Conservation (phyloP, 2,329 filamentous ascomycete genomes). For the Fusarium camptoceras region DNA sequence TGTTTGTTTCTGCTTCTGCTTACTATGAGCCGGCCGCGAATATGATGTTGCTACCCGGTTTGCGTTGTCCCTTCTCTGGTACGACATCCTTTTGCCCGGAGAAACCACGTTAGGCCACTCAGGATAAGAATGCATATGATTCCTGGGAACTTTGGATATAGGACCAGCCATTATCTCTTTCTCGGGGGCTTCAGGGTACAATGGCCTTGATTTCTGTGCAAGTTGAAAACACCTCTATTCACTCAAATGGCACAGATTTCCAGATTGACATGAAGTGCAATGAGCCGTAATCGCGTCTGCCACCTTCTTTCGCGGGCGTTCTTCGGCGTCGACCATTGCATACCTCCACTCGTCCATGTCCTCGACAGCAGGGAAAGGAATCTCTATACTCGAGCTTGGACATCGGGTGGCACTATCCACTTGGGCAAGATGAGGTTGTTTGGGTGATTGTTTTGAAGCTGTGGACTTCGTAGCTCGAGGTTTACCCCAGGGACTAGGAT, state of each 20-base stretch:
- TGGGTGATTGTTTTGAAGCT: background rate
- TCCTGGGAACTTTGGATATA: slow-evolving; percentile 24
- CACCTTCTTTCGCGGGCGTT: slow-evolving; percentile 38
- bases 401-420: slow-evolving; percentile 48
- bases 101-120: slow-evolving; percentile 21
- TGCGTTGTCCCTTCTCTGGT: background rate
- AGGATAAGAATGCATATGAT: slow-evolving; percentile 21
- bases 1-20: background rate
- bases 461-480: slow-evolving; percentile 15
- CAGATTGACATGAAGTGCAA: slow-evolving; percentile 50
- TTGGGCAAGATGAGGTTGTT: slow-evolving; percentile 37
- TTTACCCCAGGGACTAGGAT: slow-evolving; percentile 17
- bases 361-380: slow-evolving; percentile 48
- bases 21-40: background rate
- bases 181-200: background rate
- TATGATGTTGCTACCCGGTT: background rate
- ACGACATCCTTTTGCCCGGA: slow-evolving; percentile 5
- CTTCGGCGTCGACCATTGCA: slow-evolving; percentile 50
- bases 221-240: slow-evolving; percentile 37
- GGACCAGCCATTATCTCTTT: slow-evolving; percentile 13
- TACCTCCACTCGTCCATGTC: slow-evolving; percentile 51
- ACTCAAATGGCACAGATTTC: slow-evolving; percentile 39
- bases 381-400: slow-evolving; percentile 47
- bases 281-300: background rate
- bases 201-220: slow-evolving; percentile 29